phyloP scores from a whole-genome alignment of 768 basidiomycete genomes.

The Tremella yokohamensis region DNA sequence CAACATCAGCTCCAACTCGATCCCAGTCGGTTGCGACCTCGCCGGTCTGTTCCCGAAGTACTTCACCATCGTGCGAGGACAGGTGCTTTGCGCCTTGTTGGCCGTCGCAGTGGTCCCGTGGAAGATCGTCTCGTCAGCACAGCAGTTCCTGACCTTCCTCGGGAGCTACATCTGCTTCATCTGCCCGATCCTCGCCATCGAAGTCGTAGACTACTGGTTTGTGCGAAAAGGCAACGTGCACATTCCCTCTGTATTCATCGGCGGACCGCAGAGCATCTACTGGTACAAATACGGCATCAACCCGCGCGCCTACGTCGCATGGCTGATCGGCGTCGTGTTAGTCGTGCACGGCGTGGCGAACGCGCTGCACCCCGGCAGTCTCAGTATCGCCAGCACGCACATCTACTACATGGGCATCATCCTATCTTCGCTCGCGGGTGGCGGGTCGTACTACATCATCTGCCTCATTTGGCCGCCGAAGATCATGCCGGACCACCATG shows the following conservation, averaged over 20 bases:
- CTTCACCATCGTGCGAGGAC: conserved; percentile 17
- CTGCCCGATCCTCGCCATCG: conserved; percentile 15
- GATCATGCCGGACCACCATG: conserved; percentile 11
- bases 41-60: conserved; percentile 16
- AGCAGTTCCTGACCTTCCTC: conserved; percentile 16
- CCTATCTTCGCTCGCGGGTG: conserved; percentile 9
- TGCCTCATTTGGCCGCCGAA: conserved; percentile 7
- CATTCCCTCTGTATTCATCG: conserved; percentile 4
- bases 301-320: conserved; percentile 6
- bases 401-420: conserved; percentile 19
- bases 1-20: conserved; percentile 19
- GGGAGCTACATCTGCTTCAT: conserved; percentile 19
- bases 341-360: conserved; percentile 17
- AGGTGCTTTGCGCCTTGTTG: conserved; percentile 9
- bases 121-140: conserved; percentile 13
- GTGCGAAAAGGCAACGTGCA: conserved; percentile 12
- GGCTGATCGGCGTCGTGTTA: conserved; percentile 13
- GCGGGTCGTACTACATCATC: conserved; percentile 10
- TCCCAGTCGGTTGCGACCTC: conserved; percentile 13
- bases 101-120: conserved; percentile 9
- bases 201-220: conserved; percentile 15
- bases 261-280: conserved; percentile 6
- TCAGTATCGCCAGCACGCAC: conserved; percentile 6
- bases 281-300: conserved; percentile 14
- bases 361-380: conserved; percentile 6